Base-by-base conservation (phyloP, 2,329 filamentous ascomycete genomes). In the Pseudopithomyces maydicus region DNA sequence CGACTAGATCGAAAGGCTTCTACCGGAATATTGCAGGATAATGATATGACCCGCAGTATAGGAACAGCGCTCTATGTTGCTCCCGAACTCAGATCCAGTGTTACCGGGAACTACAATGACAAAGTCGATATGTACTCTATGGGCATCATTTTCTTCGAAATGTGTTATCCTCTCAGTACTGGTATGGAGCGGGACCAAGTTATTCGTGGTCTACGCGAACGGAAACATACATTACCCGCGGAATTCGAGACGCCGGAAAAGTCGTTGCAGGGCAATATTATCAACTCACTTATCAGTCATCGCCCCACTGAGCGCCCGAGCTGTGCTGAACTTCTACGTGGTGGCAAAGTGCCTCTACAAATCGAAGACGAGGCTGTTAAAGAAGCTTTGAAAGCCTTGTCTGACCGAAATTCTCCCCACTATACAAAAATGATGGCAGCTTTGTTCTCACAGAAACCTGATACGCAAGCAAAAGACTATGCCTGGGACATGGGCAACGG, bases 91-190 rank as follows among this genome's bases (percentile, higher is more conserved):
- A 88, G 90, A 57, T 92, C 91, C 1, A 85, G 85, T 6, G 88
- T 88, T 6, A 84, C 84, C 32, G 90, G 89, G 3, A 88, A 88
- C 59, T 98, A 98, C 73, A 96, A 91, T 57, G 88, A 91, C 55
- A 98, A 97, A 75, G 93, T 98, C 1, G 95, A 99, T 84, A 98
- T 99, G 94, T 99, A 95, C 73, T 97, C 94, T 0, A 82, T 99
- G 41, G 95, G 95, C 0, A 90, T 99, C 61, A 98, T 99, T 55
- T 96, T 99, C 78, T 98, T 97, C 65, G 95, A 99, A 76, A 99
- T 99, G 95, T 96, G 90, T 69, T 81, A 85, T 63, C 78, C 83
- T 3, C 76, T 89, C 43, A 79, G 79, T 17, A 89, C 87, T 0
- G 81, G 79, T 2, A 88, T 88, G 84, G 87, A 89, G 68, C 80